Conservation (phyloP, 2,329 filamentous ascomycete genomes). For the Pseudogymnoascus sp. region DNA sequence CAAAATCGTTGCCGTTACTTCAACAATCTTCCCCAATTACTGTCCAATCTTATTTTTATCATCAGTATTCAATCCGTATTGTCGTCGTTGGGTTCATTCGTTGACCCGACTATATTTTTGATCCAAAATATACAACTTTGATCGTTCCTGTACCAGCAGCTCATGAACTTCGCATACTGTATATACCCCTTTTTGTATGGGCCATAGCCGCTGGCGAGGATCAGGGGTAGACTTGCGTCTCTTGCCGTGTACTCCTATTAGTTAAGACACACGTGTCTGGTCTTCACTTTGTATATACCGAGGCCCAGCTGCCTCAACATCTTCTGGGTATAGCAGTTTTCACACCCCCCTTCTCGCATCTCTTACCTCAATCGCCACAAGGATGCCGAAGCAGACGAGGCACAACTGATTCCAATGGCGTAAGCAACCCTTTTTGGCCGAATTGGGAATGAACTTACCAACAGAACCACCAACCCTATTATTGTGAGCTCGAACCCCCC, state of each 20-base stretch:
- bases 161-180: not conserved
- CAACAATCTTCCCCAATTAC: not conserved
- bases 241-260: not conserved
- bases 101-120: not conserved
- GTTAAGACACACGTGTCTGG: not conserved
- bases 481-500: conserved; percentile 51
- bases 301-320: not conserved
- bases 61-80: not conserved
- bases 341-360: not conserved
- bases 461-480: conserved; percentile 37
- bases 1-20: not conserved
- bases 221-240: not conserved
- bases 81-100: not conserved
- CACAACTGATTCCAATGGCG: conserved; percentile 5
- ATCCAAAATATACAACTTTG: not conserved
- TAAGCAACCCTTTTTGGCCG: not conserved
- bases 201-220: not conserved
- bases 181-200: not conserved
- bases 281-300: not conserved
- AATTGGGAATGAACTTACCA: conserved; percentile 35
- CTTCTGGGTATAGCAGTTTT: not conserved
- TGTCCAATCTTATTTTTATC: not conserved
- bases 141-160: not conserved
- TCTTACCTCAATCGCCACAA: conserved; percentile 20
- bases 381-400: conserved; percentile 23